Percentiles rank a stretch among this genome's conserved stretches.
Conservation (phyloP, 2,329 filamentous ascomycete genomes). For the Aspergillus carbonarius region DNA sequence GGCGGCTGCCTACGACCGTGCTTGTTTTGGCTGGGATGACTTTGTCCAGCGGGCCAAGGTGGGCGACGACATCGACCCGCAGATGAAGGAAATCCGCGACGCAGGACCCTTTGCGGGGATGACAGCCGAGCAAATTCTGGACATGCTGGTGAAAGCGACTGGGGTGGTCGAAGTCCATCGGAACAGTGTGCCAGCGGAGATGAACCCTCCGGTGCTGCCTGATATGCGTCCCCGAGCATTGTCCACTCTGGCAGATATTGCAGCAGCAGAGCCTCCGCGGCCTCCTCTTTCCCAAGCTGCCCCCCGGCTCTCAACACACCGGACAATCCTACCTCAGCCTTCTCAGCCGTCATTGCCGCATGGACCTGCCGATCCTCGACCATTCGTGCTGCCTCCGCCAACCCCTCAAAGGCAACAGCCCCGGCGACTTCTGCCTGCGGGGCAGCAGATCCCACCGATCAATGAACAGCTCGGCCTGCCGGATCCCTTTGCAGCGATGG, state of each 20-base stretch:
- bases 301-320: slow-evolving; percentile 39
- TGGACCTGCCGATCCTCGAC: slow-evolving; percentile 33
- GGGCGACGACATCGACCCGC: slow-evolving; percentile 38
- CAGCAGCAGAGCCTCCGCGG: slow-evolving; percentile 32
- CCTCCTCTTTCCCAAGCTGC: slow-evolving; percentile 43
- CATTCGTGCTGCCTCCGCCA: slow-evolving; percentile 29
- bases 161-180: slow-evolving; percentile 20
- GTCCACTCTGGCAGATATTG: slow-evolving; percentile 37
- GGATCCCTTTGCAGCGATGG: slow-evolving; percentile 37
- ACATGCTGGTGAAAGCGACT: slow-evolving; percentile 32
- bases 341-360: slow-evolving; percentile 21
- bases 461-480: slow-evolving; percentile 36
- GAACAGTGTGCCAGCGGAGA: slow-evolving; percentile 7
- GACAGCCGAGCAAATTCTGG: slow-evolving; percentile 25
- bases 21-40: slow-evolving; percentile 40
- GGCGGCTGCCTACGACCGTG: slow-evolving; percentile 36
- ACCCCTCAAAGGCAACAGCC: slow-evolving; percentile 31
- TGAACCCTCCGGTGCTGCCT: slow-evolving; percentile 5
- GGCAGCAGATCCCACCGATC: slow-evolving; percentile 31
- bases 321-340: slow-evolving; percentile 32
- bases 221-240: slow-evolving; percentile 29
- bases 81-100: slow-evolving; percentile 39
- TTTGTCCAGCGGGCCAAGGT: slow-evolving; percentile 41
- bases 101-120: slow-evolving; percentile 24
- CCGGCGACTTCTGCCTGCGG: slow-evolving; percentile 39